These are phyloP conservation scores for Hortiboletus flavorubellus DNA, from an alignment of 768 basidiomycete species.

Conservation along the genomic window DNA sequence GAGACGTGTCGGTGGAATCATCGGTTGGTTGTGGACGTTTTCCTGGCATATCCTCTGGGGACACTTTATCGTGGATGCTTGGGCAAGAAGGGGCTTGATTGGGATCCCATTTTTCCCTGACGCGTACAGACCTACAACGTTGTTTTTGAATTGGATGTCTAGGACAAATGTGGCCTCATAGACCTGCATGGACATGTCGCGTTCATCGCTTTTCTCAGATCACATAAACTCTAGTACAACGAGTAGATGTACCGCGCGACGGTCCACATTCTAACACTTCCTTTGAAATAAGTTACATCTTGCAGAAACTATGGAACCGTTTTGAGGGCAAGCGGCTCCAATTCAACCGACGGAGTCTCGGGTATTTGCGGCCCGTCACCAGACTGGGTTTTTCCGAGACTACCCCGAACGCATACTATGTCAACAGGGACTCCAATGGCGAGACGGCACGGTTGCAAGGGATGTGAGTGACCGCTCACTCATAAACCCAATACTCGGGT, in stretches of 20 bases:
- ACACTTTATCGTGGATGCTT: slow-evolving; percentile 45
- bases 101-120: slow-evolving; percentile 13
- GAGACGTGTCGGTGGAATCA: slow-evolving; percentile 42
- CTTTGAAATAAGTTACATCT: neutral
- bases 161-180: neutral
- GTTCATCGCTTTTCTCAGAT: neutral
- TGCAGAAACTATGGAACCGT: neutral
- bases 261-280: no score
- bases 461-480: no score
- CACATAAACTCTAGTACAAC: neutral
- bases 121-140: slow-evolving; percentile 16
- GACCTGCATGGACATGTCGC: neutral
- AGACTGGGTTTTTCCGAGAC: no score
- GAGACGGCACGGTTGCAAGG: no score
- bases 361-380: no score
- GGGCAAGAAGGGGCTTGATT: slow-evolving; percentile 23
- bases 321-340: no score
- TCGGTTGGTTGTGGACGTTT: slow-evolving; percentile 51
- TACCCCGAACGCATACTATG: no score
- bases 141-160: slow-evolving; percentile 15
- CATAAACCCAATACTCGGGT: no score
- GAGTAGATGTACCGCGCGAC: neutral
- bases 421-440: no score
- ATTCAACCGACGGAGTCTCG: no score
- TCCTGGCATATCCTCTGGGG: slow-evolving; percentile 48